Evolutionary conservation across 345 rosid genomes (phyloP).

Genomic region (Cardamine occulta): DNA sequence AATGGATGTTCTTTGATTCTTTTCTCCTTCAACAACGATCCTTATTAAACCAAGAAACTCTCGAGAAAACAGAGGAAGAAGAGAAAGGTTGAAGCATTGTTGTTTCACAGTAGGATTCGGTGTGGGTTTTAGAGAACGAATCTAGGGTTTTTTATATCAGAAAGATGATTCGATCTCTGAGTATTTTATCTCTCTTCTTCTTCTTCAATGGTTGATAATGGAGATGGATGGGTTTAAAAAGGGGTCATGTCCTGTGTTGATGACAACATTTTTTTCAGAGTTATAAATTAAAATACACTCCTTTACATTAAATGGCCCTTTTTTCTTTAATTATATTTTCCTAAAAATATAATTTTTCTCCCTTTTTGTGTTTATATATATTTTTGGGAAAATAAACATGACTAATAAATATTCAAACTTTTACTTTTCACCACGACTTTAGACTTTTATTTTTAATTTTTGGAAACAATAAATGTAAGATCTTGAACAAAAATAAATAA

Average conservation of each 20-base stretch:
- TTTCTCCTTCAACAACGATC: not conserved
- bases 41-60: slow-evolving; percentile 25
- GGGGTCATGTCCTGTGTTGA: not conserved
- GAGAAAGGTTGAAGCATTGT: slow-evolving; percentile 43
- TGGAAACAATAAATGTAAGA: not conserved
- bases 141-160: slow-evolving; percentile 20
- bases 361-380: not conserved
- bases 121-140: slow-evolving; percentile 34
- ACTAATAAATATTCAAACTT: not conserved
- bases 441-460: not conserved
- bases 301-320: not conserved
- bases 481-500: no score
- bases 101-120: not conserved
- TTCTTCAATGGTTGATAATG: slow-evolving; percentile 32
- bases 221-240: slow-evolving; percentile 23
- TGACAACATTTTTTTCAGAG: slow-evolving; percentile 27
- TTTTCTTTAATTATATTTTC: not conserved
- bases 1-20: slow-evolving; percentile 6
- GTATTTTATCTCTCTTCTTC: slow-evolving; percentile 8
- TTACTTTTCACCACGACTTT: not conserved
- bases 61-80: slow-evolving; percentile 37
- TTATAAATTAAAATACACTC: not conserved
- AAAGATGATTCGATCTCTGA: slow-evolving; percentile 34
- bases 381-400: not conserved
- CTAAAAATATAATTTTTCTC: not conserved